phyloP scores from a whole-genome alignment of 1,139 yeast genomes.

The Yamadazyma diospyri region DNA sequence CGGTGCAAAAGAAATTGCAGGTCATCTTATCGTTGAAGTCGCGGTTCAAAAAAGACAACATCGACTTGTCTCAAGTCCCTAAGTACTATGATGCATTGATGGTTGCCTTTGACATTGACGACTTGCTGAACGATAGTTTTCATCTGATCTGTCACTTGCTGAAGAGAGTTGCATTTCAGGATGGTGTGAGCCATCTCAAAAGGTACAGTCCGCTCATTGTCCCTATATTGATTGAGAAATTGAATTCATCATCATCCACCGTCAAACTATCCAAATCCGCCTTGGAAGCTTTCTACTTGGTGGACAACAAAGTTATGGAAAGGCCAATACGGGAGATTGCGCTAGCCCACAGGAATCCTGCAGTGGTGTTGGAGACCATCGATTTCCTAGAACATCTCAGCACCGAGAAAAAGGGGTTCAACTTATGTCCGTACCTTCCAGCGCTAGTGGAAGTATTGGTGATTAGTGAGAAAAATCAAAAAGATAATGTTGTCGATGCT shows the following conservation, averaged over 20 bases:
- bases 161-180: slow-evolving; percentile 74
- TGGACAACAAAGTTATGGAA: slow-evolving; percentile 57
- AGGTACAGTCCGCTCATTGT: slow-evolving; percentile 47
- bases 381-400: slow-evolving; percentile 31
- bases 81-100: slow-evolving; percentile 57
- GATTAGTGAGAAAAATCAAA: slow-evolving; percentile 1
- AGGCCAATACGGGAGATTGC: slow-evolving; percentile 47
- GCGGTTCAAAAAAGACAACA: slow-evolving; percentile 64
- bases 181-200: slow-evolving; percentile 44
- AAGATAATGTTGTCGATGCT: slow-evolving; percentile 15
- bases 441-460: slow-evolving; percentile 18
- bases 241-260: slow-evolving; percentile 45
- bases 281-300: slow-evolving; percentile 66
- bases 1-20: slow-evolving; percentile 28
- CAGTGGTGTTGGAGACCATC: slow-evolving; percentile 41
- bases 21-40: slow-evolving; percentile 55
- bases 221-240: slow-evolving; percentile 53
- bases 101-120: slow-evolving; percentile 40
- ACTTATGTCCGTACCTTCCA: slow-evolving; percentile 26
- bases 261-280: slow-evolving; percentile 53
- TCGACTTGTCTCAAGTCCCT: slow-evolving; percentile 51
- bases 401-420: slow-evolving; percentile 31
- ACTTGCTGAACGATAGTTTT: slow-evolving; percentile 50
- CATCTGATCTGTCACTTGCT: slow-evolving; percentile 72
- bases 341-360: slow-evolving; percentile 36